Base-by-base conservation (phyloP, 2,329 filamentous ascomycete species). In the Purpureocillium lavendulum region DNA sequence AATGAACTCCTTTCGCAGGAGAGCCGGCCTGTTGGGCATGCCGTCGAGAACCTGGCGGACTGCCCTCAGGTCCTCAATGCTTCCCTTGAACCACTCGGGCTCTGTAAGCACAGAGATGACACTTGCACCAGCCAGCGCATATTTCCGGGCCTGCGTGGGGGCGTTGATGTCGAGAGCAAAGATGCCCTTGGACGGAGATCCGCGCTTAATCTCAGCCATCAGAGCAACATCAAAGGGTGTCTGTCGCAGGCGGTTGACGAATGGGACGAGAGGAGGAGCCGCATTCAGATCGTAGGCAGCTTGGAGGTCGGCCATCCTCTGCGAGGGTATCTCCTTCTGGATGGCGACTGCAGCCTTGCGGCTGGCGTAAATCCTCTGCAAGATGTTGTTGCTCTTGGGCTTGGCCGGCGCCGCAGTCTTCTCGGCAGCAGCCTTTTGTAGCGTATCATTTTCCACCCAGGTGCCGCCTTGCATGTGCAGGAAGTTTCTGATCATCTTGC, bases 81-180 rank as follows among this genome's bases (percentile, higher is more conserved):
- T 94, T 35, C 92, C 92, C 66, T 96, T 97, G 71, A 98, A 98
- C 92, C 92, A 98, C 56, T 97, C 85, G 1, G 94, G 92, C 63
- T 98, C 92, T 0, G 92, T 98, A 35, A 98, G 75, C n/a, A 98
- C 92, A 2, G 92, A 97, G 49, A 98, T 98, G 30, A 94, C 87
- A 58, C 90, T 97, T 35, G 92, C 92, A 12, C 92, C 94, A 7
- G 92, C 89, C 38, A 92, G 74, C 9, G 94, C 92, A 60, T 98
- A 98, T 49, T 84, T 87, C 47, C 82, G 80, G 32, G 94, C 92
- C 61, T 98, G 92, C 5, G 82, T 80, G 17, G 92, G 88, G 9
- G 92, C 92, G 52, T 84, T 92, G 16, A 89, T 84, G 18, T 87
- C 79, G 3, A 94, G 72, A 1, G 89, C 87, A 46, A 98, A 97